These are phyloP conservation scores for Periconia digitata DNA, from an alignment of 2,329 filamentous ascomycete genomes.

Conservation along the genomic window DNA sequence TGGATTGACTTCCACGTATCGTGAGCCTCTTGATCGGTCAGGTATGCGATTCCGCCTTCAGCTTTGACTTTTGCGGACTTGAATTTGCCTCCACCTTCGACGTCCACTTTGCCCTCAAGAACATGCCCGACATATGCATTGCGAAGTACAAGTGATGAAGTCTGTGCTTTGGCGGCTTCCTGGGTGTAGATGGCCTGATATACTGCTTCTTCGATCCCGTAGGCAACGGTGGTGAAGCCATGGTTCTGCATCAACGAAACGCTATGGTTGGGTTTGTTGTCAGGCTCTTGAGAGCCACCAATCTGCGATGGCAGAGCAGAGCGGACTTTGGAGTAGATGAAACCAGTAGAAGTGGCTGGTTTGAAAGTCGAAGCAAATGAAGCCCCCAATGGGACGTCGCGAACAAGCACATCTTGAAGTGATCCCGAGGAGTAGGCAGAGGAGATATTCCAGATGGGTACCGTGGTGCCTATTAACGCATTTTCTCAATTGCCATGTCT, in stretches of 20 bases:
- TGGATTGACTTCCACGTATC: slow-evolving; percentile 45
- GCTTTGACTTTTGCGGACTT: slow-evolving; percentile 45
- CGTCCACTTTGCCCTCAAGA: slow-evolving; percentile 44
- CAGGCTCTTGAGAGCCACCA: slow-evolving; percentile 32
- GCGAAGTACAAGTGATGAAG: slow-evolving; percentile 36
- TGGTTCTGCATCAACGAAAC: slow-evolving; percentile 48
- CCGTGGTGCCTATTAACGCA: slow-evolving; percentile 27
- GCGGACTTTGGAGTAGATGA: slow-evolving; percentile 41
- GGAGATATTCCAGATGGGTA: slow-evolving; percentile 41
- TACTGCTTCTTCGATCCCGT: slow-evolving; percentile 48
- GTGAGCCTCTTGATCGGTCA: slow-evolving; percentile 45
- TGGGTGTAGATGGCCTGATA: slow-evolving; percentile 49
- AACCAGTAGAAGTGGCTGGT: slow-evolving; percentile 40
- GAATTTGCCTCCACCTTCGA: slow-evolving; percentile 43
- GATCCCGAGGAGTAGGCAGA: slow-evolving; percentile 29
- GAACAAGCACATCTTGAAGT: slow-evolving; percentile 41
- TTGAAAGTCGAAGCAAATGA: slow-evolving; percentile 41
- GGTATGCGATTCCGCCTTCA: slow-evolving; percentile 45
- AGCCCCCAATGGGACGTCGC: slow-evolving; percentile 32
- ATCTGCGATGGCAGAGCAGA: slow-evolving; percentile 39
- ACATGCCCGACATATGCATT: slow-evolving; percentile 39
- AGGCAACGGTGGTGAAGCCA: slow-evolving; percentile 48
- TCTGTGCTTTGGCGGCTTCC: slow-evolving; percentile 45
- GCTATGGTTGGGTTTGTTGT: slow-evolving; percentile 36
- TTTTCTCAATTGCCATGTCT: neutral